Percentiles rank a stretch among this genome's conserved stretches.
Conservation (phyloP, 371 early-diverging fungal species). For the Entomophthora muscae region DNA sequence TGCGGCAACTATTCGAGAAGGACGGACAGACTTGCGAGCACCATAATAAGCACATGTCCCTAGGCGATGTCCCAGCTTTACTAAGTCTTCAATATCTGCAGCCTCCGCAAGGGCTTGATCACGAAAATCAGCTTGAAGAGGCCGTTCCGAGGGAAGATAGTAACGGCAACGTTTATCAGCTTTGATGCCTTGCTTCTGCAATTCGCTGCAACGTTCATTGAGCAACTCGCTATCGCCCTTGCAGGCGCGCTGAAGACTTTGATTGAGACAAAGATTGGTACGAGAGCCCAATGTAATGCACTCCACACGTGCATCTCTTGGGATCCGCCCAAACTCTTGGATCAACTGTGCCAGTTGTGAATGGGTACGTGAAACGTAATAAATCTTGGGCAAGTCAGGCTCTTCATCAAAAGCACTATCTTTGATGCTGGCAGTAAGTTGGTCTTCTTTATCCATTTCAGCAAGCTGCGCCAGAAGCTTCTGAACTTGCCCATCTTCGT, state of each 20-base stretch:
- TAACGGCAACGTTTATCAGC: conserved; percentile 28
- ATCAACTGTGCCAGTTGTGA: conserved; percentile 89
- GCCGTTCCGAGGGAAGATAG: conserved; percentile 24
- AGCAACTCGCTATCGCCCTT: conserved; percentile 28
- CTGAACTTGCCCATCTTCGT: neutral
- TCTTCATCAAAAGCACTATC: conserved; percentile 20
- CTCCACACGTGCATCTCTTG: conserved; percentile 78
- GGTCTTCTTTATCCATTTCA: conserved; percentile 10
- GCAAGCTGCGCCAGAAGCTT: conserved; percentile 9
- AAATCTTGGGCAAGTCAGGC: conserved; percentile 36
- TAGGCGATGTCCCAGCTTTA: conserved; percentile 29
- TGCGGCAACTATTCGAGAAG: conserved; percentile 57
- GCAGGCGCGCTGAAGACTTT: conserved; percentile 21
- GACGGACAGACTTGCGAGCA: conserved; percentile 32
- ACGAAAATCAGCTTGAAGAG: conserved; percentile 26
- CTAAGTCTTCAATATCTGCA: conserved; percentile 78
- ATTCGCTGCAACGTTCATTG: conserved; percentile 61
- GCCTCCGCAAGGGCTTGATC: conserved; percentile 24
- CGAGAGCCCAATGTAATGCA: conserved; percentile 76
- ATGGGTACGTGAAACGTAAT: conserved; percentile 78
- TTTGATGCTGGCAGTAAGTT: neutral
- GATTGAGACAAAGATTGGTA: conserved; percentile 65
- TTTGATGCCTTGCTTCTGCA: conserved; percentile 15
- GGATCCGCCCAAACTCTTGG: conserved; percentile 47
- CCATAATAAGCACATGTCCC: conserved; percentile 85